These are phyloP conservation scores for Schoenoplectus triqueter DNA, from an alignment of 202 grass and related monocot genomes.

Conservation along the genomic window DNA sequence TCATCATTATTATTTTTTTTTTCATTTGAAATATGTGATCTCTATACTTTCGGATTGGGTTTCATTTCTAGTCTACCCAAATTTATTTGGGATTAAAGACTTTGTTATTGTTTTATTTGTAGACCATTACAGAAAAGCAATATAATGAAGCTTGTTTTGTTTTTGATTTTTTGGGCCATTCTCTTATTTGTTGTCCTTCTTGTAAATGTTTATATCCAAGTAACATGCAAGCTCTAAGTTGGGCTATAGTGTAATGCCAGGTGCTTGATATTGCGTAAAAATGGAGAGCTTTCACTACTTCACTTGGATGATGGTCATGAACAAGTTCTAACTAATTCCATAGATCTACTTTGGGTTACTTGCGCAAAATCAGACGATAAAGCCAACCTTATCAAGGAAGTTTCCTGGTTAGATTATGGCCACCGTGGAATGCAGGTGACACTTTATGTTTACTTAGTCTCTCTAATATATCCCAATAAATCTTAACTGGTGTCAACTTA, in stretches of 20 bases:
- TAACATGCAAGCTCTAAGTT: slow-evolving; percentile 40
- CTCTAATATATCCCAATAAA: neutral
- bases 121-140: slow-evolving; percentile 8
- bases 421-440: slow-evolving; percentile 96
- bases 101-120: no score
- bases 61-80: no score
- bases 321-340: slow-evolving; percentile 80
- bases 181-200: neutral
- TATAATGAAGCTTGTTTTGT: slow-evolving; percentile 6
- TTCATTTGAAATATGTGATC: no score
- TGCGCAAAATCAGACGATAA: slow-evolving; percentile 87
- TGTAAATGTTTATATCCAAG: slow-evolving; percentile 19
- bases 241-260: slow-evolving; percentile 56
- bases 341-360: slow-evolving; percentile 96
- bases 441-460: neutral
- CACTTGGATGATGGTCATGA: slow-evolving; percentile 97
- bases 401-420: slow-evolving; percentile 99
- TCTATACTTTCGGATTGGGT: no score
- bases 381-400: slow-evolving; percentile 95
- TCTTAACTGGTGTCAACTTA: neutral
- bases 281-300: slow-evolving; percentile 94
- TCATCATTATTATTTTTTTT: no score
- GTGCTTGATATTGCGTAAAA: slow-evolving; percentile 91
- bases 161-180: slow-evolving; percentile 42
- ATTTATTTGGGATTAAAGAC: no score